These are phyloP conservation scores for Scutellaria baicalensis DNA, from an alignment of 257 asterid genomes.

Conservation along the genomic window DNA sequence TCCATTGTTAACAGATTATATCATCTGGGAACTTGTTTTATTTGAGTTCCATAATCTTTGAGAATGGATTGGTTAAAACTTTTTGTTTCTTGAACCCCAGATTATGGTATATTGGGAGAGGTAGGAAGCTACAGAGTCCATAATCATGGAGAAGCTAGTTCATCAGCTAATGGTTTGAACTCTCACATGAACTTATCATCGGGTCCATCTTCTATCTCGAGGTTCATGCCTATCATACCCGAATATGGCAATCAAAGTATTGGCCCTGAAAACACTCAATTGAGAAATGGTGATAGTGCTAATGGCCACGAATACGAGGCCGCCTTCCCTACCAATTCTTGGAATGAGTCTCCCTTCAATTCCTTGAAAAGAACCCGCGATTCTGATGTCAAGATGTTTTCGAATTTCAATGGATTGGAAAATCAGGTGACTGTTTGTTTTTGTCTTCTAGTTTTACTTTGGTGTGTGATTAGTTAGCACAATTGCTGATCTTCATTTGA, in stretches of 20 bases:
- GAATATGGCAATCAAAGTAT: conserved; percentile 38
- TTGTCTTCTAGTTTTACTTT: not conserved
- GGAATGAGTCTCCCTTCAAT: conserved; percentile 45
- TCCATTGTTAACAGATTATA: not conserved
- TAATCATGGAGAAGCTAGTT: conserved; percentile 32
- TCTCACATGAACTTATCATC: conserved; percentile 42
- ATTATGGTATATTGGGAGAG: conserved; percentile 56
- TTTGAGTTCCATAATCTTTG: not conserved
- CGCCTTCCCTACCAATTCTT: conserved; percentile 31
- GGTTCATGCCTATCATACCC: conserved; percentile 85
- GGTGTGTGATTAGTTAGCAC: not conserved
- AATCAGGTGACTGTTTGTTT: conserved; percentile 29
- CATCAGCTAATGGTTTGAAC: conserved; percentile 32
- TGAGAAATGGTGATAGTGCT: conserved; percentile 18
- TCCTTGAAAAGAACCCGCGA: conserved; percentile 52
- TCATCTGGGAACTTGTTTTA: not conserved
- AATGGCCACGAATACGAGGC: conserved; percentile 22
- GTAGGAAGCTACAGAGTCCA: conserved; percentile 46
- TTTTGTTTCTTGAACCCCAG: conserved; percentile 29
- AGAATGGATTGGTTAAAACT: not conserved
- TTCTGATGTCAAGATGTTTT: conserved; percentile 44
- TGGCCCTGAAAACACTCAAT: conserved; percentile 23
- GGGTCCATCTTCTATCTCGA: conserved; percentile 38
- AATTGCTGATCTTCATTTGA: conserved; percentile 10
- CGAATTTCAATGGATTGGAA: conserved; percentile 41